phyloP scores from a whole-genome alignment of 2,329 filamentous ascomycete species.

The Colletotrichum simmondsii region DNA sequence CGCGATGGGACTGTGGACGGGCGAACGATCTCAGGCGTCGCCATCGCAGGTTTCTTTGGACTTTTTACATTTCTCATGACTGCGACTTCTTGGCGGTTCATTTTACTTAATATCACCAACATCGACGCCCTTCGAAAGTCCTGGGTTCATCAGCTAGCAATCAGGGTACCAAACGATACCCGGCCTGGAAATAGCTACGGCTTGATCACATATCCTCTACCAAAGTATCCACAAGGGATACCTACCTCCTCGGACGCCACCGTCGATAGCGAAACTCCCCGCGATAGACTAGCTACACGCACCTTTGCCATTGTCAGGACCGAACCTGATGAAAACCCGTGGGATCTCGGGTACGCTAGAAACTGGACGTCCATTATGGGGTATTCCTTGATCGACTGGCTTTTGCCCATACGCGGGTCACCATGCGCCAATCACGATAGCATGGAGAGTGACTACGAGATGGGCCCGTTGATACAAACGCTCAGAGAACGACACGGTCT shows the following conservation, averaged over 20 bases:
- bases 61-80: conserved; percentile 87
- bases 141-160: conserved; percentile 78
- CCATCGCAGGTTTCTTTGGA: conserved; percentile 76
- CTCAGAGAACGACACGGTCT: conserved; percentile 60
- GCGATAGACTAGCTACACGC: conserved; percentile 62
- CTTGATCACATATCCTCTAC: conserved; percentile 70
- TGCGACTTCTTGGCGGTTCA: conserved; percentile 75
- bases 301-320: conserved; percentile 85
- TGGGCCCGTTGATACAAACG: conserved; percentile 70
- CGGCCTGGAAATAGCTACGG: conserved; percentile 53
- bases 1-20: conserved; percentile 60
- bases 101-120: conserved; percentile 81
- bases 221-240: conserved; percentile 37
- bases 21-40: conserved; percentile 75
- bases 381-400: conserved; percentile 76
- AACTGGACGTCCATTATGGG: conserved; percentile 90
- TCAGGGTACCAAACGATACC: conserved; percentile 71
- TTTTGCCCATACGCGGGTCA: conserved; percentile 79
- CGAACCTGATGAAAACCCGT: conserved; percentile 82
- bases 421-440: conserved; percentile 78
- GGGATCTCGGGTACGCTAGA: conserved; percentile 75
- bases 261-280: conserved; percentile 16
- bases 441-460: conserved; percentile 73
- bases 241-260: conserved; percentile 9
- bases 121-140: conserved; percentile 79